These are phyloP conservation scores for Fusarium robinianum DNA, from an alignment of 2,329 filamentous ascomycete genomes.

Conservation along the genomic window DNA sequence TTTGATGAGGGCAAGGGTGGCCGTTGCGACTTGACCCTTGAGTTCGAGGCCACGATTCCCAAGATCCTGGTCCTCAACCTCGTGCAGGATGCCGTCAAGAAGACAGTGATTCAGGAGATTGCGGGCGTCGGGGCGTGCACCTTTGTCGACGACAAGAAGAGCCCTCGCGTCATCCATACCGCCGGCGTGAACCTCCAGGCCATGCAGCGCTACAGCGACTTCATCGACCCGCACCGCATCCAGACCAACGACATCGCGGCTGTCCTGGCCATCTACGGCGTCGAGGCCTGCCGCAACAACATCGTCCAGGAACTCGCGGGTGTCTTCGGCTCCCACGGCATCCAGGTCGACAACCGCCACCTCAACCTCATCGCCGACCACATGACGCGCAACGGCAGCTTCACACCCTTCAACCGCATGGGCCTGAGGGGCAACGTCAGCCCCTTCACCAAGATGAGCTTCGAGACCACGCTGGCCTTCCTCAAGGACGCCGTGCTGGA, in stretches of 20 bases:
- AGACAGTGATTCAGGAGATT: conserved; percentile 86
- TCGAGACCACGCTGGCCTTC: conserved; percentile 95
- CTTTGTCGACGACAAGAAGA: conserved; percentile 62
- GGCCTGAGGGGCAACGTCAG: conserved; percentile 83
- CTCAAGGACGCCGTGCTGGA: conserved; percentile 90
- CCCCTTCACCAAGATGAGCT: conserved; percentile 98
- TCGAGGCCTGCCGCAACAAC: conserved; percentile 85
- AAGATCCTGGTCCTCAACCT: conserved; percentile 94
- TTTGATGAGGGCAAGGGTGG: conserved; percentile 76
- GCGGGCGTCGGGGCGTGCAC: conserved; percentile 74
- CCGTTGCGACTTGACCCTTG: conserved; percentile 80
- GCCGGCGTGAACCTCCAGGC: conserved; percentile 86
- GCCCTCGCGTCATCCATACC: conserved; percentile 69
- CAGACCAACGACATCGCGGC: conserved; percentile 92
- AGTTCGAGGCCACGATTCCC: conserved; percentile 77
- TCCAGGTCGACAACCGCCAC: conserved; percentile 88
- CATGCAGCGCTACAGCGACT: conserved; percentile 85
- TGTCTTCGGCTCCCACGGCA: conserved; percentile 90
- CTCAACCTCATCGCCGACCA: conserved; percentile 94
- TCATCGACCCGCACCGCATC: conserved; percentile 83
- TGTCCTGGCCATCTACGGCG: conserved; percentile 84
- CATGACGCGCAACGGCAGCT: conserved; percentile 93
- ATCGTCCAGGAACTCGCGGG: conserved; percentile 85
- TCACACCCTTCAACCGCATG: conserved; percentile 90
- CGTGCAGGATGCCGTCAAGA: conserved; percentile 78